Conservation (phyloP, 257 asterid species). For the Nicotiana sylvestris region DNA sequence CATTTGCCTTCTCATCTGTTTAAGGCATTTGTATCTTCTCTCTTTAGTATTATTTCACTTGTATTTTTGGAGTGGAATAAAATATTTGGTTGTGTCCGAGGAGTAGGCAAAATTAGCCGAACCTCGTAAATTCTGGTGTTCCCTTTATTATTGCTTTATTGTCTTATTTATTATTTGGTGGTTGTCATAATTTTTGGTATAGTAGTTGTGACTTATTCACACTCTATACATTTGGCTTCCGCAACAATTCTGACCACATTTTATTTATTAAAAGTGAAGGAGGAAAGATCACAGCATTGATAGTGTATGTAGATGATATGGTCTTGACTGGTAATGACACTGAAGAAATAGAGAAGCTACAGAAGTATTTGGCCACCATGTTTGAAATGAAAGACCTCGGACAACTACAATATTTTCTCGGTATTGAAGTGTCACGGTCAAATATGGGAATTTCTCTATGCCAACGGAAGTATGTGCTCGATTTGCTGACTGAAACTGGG, state of each 20-base stretch:
- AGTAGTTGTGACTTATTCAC: no score
- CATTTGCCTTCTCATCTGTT: no score
- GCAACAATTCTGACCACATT: not conserved
- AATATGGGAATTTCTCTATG: not conserved
- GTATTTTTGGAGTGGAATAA: no score
- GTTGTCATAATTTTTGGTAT: no score
- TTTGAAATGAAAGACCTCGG: constrained; percentile 8
- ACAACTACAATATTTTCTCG: not conserved
- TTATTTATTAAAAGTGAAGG: not conserved
- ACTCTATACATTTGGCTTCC: no score
- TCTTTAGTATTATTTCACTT: no score
- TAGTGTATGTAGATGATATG: not conserved
- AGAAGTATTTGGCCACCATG: not conserved
- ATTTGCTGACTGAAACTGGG: not conserved
- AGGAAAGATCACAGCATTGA: not conserved
- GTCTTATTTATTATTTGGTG: no score
- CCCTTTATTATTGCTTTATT: no score
- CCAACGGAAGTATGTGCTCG: not conserved
- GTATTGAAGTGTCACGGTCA: not conserved
- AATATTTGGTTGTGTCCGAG: no score
- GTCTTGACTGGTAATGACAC: not conserved
- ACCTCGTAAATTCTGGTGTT: no score
- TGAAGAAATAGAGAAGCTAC: not conserved
- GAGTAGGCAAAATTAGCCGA: no score
- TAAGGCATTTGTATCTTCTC: no score